Conservation (phyloP, 2,329 filamentous ascomycete genomes). For the Taxawa tesnikishii region DNA sequence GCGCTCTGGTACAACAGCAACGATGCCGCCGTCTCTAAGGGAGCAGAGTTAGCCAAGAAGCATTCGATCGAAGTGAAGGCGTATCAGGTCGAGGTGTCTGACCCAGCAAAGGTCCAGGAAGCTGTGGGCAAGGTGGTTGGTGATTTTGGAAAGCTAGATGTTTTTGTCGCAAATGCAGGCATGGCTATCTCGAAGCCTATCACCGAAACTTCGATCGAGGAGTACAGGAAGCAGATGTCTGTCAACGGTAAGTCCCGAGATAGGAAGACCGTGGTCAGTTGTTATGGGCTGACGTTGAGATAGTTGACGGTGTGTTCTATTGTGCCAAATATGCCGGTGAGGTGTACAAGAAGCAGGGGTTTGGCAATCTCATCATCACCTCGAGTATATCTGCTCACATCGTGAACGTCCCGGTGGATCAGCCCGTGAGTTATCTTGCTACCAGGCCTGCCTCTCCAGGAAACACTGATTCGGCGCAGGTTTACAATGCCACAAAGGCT, state of each 20-base stretch:
- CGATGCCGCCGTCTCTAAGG: constrained; percentile 8
- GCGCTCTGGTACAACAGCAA: constrained; percentile 23
- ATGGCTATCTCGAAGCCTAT: constrained; percentile 43
- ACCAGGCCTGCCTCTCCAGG: not conserved
- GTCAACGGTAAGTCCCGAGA: constrained; percentile 34
- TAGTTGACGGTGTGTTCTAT: constrained; percentile 27
- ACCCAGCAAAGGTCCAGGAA: constrained; percentile 18
- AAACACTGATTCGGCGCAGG: constrained; percentile 10
- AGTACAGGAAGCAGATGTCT: constrained; percentile 40
- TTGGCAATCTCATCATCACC: constrained; percentile 39
- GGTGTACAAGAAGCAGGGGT: constrained; percentile 29
- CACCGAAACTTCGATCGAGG: constrained; percentile 39
- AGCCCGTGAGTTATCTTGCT: constrained; percentile 25
- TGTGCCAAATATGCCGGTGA: constrained; percentile 29
- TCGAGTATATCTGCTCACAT: constrained; percentile 21
- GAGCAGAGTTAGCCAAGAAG: constrained; percentile 8
- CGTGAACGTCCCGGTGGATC: constrained; percentile 35
- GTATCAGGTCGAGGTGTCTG: constrained; percentile 11
- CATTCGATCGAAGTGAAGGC: constrained; percentile 8
- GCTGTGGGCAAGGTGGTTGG: constrained; percentile 20
- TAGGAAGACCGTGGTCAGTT: no score
- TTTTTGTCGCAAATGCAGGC: constrained; percentile 36
- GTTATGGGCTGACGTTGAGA: not conserved
- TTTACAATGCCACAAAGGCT: constrained; percentile 46
- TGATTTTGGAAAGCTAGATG: constrained; percentile 29